Percentiles rank a stretch among this genome's conserved stretches.
Conservation (phyloP, 345 rosid genomes). For the Odontarrhena argentea region DNA sequence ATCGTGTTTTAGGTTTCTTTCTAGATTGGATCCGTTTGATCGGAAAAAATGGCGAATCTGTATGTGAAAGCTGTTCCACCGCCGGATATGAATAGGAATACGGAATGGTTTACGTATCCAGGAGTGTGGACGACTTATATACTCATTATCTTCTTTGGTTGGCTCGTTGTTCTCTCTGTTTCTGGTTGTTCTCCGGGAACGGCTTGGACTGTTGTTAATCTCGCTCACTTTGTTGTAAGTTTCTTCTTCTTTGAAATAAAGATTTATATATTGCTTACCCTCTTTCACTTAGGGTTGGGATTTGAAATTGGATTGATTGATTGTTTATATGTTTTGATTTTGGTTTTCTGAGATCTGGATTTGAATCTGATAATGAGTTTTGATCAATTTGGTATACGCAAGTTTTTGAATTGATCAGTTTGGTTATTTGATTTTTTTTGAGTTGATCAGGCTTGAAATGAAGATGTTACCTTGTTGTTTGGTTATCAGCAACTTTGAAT, state of each 20-base stretch:
- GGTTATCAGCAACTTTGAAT: background rate
- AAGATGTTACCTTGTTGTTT: background rate
- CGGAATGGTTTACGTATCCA: conserved; percentile 86
- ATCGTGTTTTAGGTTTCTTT: background rate
- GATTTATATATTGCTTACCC: background rate
- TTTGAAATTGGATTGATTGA: background rate
- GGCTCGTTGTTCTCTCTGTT: conserved; percentile 71
- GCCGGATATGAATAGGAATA: conserved; percentile 82
- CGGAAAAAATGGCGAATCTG: conserved; percentile 45
- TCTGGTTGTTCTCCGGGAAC: conserved; percentile 72
- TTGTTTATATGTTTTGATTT: background rate
- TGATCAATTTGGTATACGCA: background rate
- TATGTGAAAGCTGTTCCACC: conserved; percentile 74
- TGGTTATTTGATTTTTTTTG: background rate
- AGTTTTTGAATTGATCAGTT: conserved; percentile 1
- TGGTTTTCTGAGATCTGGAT: conserved; percentile 27
- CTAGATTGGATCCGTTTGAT: conserved; percentile 21
- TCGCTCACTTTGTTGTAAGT: conserved; percentile 63
- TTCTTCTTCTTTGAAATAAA: background rate
- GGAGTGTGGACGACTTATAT: conserved; percentile 86
- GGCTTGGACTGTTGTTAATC: conserved; percentile 88
- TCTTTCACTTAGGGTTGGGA: background rate
- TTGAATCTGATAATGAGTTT: conserved; percentile 3
- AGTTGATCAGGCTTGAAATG: background rate
- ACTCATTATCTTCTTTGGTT: conserved; percentile 65